Evolutionary conservation across 1,284 basidiomycete genomes (phyloP), one percentile per base, ranked within the genome.

Genomic region (Ustilago sp.): DNA sequence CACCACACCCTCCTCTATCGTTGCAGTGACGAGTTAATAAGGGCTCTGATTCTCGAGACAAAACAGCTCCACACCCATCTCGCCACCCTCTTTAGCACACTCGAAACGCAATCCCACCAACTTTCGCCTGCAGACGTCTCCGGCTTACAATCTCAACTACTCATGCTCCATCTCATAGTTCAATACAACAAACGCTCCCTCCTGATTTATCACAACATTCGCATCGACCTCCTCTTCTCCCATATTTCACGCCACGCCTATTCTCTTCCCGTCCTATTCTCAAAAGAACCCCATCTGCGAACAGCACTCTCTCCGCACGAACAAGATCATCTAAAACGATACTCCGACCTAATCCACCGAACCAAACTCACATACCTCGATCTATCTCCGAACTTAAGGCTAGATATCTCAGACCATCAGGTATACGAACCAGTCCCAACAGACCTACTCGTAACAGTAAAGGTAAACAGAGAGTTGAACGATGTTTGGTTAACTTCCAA

Each of bases 111-210:
- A 83, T 65, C 68, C 4, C 28, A 48, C n/a, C 23, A 58, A 13
- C 59, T 62, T 8, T 71, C 81, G 82, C 72, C 79, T 83, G 86
- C 53, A 23, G 86, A 88, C 32, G 86, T 87, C 39, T 82, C 81
- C 64, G 86, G 81, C 53, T 73, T 88, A 32, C 87, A 93, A 13
- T 92, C 93, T 32, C 90, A 92, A 31, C 88, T 96, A 61, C 90
- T 95, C 59, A 90, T 98, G 79, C 91, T 93, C 82, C 94, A 97
- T 86, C 92, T 95, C 8, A 91, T 93, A 32, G 92, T 95, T 71
- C 89, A 91, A 52, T 90, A 94, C 75, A 97, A 98, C 89, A 96
- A 97, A 86, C 92, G 96, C 15, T 94, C 94, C 84, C 89, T 98
- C 8, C 90, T 98, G 41, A 94, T 94, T 1, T 99, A 98, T 87